Conservation (phyloP, 2,329 filamentous ascomycete genomes). For the Trichophyton equinum region DNA sequence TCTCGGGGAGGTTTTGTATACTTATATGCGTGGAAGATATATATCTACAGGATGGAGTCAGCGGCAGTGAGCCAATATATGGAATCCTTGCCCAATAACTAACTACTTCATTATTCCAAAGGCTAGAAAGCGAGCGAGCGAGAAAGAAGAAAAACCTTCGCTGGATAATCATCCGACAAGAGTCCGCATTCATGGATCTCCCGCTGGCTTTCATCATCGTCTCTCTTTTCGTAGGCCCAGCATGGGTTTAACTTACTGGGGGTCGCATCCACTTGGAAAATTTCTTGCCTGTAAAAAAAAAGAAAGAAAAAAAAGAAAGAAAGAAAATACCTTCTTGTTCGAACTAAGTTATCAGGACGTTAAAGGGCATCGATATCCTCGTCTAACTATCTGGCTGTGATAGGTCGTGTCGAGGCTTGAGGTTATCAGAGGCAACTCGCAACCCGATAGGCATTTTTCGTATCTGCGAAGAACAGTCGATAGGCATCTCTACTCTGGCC, state of each 20-base stretch:
- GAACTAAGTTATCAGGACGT: background rate
- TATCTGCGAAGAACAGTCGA: too few species aligned
- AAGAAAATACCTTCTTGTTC: background rate
- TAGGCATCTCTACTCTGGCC: too few species aligned
- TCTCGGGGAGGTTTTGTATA: background rate
- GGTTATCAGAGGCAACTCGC: too few species aligned
- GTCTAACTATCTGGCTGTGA: too few species aligned
- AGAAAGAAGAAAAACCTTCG: background rate
- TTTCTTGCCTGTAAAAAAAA: background rate
- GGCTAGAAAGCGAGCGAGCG: background rate
- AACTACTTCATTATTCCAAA: background rate
- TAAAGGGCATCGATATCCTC: too few species aligned
- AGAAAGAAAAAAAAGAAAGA: background rate
- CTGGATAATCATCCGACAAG: conserved; percentile 1
- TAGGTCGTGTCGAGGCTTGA: too few species aligned
- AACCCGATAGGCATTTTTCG: too few species aligned
- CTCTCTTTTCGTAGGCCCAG: background rate
- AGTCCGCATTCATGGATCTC: background rate
- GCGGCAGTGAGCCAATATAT: background rate
- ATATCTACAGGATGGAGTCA: background rate
- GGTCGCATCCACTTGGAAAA: background rate
- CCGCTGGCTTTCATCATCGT: background rate
- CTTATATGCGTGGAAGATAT: background rate
- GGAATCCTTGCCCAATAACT: background rate
- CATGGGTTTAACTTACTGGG: background rate